A percentile compares a stretch with the other conserved stretches of the same genome.
These are phyloP conservation scores for Metrosideros polymorpha DNA, from an alignment of 441 rosid genomes.

Conservation along the genomic window DNA sequence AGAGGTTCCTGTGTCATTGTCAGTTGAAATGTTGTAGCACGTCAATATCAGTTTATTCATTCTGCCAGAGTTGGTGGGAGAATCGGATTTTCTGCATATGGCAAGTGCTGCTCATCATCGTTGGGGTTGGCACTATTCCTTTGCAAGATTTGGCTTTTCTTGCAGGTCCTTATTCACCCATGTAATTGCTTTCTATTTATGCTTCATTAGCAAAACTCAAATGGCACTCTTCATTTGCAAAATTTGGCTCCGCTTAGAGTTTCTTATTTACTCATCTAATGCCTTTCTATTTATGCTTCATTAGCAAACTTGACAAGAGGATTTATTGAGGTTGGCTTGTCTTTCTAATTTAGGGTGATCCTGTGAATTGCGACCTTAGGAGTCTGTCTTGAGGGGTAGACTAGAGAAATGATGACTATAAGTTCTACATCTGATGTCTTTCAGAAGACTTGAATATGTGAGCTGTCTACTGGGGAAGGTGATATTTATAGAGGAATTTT, in stretches of 20 bases:
- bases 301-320: not conserved
- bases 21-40: not conserved
- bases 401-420: not conserved
- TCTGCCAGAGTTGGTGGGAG: not conserved
- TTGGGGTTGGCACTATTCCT: not conserved
- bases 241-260: not conserved
- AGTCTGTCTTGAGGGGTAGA: not conserved
- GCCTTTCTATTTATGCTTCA: not conserved
- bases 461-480: not conserved
- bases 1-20: not conserved
- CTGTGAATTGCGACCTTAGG: not conserved
- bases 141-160: not conserved
- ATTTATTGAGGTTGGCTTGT: not conserved
- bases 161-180: not conserved
- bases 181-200: not conserved
- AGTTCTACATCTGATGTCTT: not conserved
- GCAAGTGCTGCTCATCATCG: not conserved
- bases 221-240: not conserved
- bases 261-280: not conserved
- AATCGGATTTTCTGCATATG: not conserved
- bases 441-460: not conserved
- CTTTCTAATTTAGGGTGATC: not conserved
- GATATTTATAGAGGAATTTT: not conserved
- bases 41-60: not conserved
- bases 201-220: not conserved